A percentile compares a stretch with the other conserved stretches of the same genome.
Conservation (phyloP, 495 filamentous ascomycete genomes). For the Annulohypoxylon bovei region DNA sequence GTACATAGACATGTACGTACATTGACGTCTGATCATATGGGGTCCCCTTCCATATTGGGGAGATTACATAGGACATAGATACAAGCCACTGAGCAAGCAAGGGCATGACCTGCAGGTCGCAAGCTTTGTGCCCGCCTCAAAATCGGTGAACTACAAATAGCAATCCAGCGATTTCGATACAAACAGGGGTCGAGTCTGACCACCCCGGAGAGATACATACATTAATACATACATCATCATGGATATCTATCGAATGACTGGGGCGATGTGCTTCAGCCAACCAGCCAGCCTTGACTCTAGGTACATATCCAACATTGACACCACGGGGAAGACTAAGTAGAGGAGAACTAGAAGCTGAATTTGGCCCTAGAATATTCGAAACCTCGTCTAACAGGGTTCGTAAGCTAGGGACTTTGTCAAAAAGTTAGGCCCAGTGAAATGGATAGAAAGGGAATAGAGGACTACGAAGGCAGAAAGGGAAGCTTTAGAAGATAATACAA, state of each 20-base stretch:
- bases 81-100: conserved; percentile 31
- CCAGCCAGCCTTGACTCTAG: conserved; percentile 3
- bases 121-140: conserved; percentile 23
- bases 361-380: neutral
- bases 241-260: neutral
- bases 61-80: conserved; percentile 27
- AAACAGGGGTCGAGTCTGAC: conserved; percentile 30
- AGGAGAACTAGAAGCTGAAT: conserved; percentile 25
- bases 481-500: conserved; percentile 10
- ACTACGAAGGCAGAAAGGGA: conserved; percentile 3
- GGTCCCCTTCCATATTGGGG: conserved; percentile 18
- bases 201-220: conserved; percentile 13
- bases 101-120: conserved; percentile 34
- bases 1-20: conserved; percentile 6
- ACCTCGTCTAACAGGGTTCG: neutral
- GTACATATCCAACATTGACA: conserved; percentile 17
- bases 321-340: neutral
- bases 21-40: conserved; percentile 21
- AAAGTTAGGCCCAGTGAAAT: neutral
- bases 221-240: too few relatives aligned
- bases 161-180: conserved; percentile 20
- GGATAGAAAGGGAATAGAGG: conserved; percentile 7
- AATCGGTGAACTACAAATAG: conserved; percentile 21
- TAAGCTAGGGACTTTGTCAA: neutral
- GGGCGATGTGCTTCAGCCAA: conserved; percentile 12